Base-by-base conservation (phyloP, 257 asterid genomes). In the Nicotiana paniculata region DNA sequence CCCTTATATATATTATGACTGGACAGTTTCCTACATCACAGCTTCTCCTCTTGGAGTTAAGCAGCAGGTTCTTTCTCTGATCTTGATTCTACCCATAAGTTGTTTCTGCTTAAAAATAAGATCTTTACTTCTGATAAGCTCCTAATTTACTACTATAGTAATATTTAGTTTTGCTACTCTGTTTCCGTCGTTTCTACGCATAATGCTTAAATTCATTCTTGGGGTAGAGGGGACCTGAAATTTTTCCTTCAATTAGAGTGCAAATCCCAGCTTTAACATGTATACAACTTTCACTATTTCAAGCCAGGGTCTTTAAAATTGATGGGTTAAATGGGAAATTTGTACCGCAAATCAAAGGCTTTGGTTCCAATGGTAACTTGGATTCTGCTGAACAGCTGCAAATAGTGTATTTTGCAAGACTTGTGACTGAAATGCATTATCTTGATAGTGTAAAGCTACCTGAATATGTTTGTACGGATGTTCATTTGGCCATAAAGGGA, bases 21-120 rank as follows among this genome's bases (percentile, higher is more conserved):
- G 97, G 99, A 91, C 97, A 39, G 90, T 93, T 82, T 92, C 97
- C 67, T 95, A 93, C 88, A 58, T 92, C 85, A 85, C 94, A 43
- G 97, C 97, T 51, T 83, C 97, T 77, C 99, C 97, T 86, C 98
- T 95, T 30, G 99, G 99, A 75, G 86, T 90, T 68, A 91, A 80
- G 77, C 98, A 93, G 81, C 92, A 93, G 97, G 98, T 93, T 77
- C 79, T 80, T 79, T 55, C 43, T 59, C 15, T 43, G 33, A 80
- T 80, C 65, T 78, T 59, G 24, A 78, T 66, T 61, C 65, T n/a
- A 59, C 30, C 64, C 30, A 18, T 17, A 16, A 13, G 16, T 59
- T n/a, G 0, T 21, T 59, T 59, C 66, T 61, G 15, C 66, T 61
- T 61, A 8, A 9, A 61, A n/a, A 21, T n/a, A 15, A 7, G 30